These are phyloP conservation scores for Myxozyma vanderwaltii DNA, from an alignment of 805 yeast species.

Conservation along the genomic window DNA sequence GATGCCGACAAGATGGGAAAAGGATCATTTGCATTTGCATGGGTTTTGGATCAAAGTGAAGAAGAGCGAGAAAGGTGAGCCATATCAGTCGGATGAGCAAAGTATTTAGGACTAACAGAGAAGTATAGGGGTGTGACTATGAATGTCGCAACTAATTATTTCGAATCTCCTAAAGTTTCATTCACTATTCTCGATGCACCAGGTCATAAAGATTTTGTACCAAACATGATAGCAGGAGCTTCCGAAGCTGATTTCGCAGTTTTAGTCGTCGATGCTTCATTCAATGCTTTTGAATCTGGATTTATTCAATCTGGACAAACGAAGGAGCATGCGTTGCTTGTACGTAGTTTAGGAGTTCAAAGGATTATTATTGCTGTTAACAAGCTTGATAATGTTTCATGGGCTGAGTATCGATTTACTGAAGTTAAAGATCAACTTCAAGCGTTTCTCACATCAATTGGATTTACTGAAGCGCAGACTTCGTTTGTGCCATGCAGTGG, in stretches of 20 bases:
- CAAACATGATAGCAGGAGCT: constrained; percentile 83
- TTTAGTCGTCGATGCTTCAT: constrained; percentile 66
- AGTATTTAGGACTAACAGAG: not conserved
- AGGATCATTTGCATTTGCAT: constrained; percentile 78
- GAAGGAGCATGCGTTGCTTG: constrained; percentile 72
- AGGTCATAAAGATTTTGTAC: constrained; percentile 80
- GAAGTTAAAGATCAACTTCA: constrained; percentile 53
- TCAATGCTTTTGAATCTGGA: constrained; percentile 72
- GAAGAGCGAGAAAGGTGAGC: constrained; percentile 59
- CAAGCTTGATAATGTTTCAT: constrained; percentile 65
- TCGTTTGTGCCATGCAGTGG: constrained; percentile 71
- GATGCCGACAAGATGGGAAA: constrained; percentile 72
- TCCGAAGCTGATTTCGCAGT: constrained; percentile 58
- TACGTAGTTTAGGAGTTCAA: constrained; percentile 66
- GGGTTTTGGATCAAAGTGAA: constrained; percentile 80
- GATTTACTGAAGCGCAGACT: constrained; percentile 48
- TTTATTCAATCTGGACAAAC: constrained; percentile 72
- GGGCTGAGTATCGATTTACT: constrained; percentile 57
- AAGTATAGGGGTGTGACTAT: constrained; percentile 69
- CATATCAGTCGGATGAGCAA: not conserved
- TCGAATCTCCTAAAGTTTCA: constrained; percentile 56
- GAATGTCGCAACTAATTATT: constrained; percentile 69
- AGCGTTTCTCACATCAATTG: constrained; percentile 58
- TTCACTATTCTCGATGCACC: constrained; percentile 83
- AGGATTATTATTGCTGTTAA: constrained; percentile 64